phyloP scores from a whole-genome alignment of 257 asterid genomes.

The Nicotiana obtusifolia region DNA sequence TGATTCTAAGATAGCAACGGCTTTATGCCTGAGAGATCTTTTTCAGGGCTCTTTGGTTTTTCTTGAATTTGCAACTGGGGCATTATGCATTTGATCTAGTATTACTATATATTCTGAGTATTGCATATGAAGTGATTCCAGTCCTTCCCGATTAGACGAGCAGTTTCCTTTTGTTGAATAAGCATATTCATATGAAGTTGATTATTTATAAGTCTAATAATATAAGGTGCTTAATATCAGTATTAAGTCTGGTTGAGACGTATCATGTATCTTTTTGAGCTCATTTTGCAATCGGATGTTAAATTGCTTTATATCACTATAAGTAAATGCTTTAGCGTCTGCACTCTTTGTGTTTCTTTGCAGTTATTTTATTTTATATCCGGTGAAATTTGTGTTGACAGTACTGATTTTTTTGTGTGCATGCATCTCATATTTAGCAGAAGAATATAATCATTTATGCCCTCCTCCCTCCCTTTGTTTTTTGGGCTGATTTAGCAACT shows the following conservation, averaged over 20 bases:
- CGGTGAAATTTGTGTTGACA: background rate
- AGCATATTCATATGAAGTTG: background rate
- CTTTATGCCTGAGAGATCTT: background rate
- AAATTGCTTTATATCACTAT: background rate
- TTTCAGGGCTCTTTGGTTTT: background rate
- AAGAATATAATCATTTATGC: background rate
- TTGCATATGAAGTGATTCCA: background rate
- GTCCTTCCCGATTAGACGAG: background rate
- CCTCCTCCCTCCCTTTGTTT: background rate
- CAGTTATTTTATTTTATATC: background rate
- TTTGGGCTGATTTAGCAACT: background rate
- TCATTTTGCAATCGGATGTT: background rate
- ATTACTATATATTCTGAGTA: background rate
- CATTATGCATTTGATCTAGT: background rate
- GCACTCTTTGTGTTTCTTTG: background rate
- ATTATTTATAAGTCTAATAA: background rate
- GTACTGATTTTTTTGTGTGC: background rate
- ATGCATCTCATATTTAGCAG: background rate
- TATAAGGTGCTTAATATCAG: background rate
- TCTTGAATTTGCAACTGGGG: constrained; percentile 1
- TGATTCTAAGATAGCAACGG: background rate
- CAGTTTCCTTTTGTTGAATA: background rate
- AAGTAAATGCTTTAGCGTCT: background rate
- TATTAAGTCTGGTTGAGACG: background rate
- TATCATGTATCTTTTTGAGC: background rate